Conservation (phyloP, 2,329 filamentous ascomycete species). For the Huntiella savannae region DNA sequence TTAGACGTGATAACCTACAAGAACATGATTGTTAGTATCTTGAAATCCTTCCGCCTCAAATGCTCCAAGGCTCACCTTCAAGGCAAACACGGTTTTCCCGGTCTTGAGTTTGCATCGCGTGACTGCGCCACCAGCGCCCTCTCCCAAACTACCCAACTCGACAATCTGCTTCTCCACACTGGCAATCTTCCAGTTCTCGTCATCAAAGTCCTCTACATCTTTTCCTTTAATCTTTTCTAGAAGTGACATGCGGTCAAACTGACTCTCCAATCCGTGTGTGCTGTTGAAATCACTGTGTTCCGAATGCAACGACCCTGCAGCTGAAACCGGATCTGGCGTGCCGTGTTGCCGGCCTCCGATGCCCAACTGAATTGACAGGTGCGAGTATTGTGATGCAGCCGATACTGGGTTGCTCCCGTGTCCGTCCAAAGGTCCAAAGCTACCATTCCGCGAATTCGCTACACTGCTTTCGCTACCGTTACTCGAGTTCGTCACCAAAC, state of each 20-base stretch:
- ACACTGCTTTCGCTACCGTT: constrained; percentile 64
- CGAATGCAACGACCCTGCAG: constrained; percentile 53
- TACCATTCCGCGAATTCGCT: constrained; percentile 64
- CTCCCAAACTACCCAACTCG: constrained; percentile 75
- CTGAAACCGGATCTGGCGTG: constrained; percentile 70
- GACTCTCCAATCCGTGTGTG: constrained; percentile 49
- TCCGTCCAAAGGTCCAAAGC: constrained; percentile 60
- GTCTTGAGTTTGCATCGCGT: constrained; percentile 78
- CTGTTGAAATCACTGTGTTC: constrained; percentile 68
- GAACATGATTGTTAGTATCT: background rate
- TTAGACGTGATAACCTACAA: constrained; percentile 87
- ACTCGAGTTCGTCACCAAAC: constrained; percentile 33
- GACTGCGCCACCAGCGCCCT: constrained; percentile 89
- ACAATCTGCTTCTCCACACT: constrained; percentile 74
- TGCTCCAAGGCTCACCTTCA: constrained; percentile 50
- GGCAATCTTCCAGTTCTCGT: constrained; percentile 86
- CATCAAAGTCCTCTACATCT: constrained; percentile 87
- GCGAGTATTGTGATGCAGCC: constrained; percentile 72
- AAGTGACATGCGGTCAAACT: constrained; percentile 55
- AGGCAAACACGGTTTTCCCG: constrained; percentile 82
- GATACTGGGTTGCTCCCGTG: constrained; percentile 65
- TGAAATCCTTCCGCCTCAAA: background rate
- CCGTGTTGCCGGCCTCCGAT: constrained; percentile 42
- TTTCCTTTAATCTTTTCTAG: constrained; percentile 37
- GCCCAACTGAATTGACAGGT: constrained; percentile 39